Percentiles rank a stretch among this genome's conserved stretches.
Evolutionary conservation across 2,329 filamentous ascomycete genomes (phyloP).

Genomic region (Pseudogymnoascus sp.): DNA sequence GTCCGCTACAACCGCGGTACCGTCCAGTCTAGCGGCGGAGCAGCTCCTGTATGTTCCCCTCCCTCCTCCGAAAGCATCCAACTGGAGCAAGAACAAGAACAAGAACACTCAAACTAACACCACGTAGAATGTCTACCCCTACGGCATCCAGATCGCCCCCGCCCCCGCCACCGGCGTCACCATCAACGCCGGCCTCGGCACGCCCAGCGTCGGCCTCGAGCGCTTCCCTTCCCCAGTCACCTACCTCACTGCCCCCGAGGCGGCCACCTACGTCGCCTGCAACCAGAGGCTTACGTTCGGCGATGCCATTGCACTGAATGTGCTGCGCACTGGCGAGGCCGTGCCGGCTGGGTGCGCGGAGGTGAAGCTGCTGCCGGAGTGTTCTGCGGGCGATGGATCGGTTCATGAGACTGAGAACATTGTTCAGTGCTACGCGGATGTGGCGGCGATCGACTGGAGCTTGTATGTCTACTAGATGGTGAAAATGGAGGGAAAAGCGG

Average conservation of each 20-base stretch:
- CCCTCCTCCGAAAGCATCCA: neutral
- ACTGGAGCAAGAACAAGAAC: neutral
- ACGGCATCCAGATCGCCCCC: constrained; percentile 28
- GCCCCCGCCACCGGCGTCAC: constrained; percentile 24
- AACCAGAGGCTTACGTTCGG: constrained; percentile 35
- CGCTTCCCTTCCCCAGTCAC: constrained; percentile 30
- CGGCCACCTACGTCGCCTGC: constrained; percentile 36
- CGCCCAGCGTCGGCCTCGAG: constrained; percentile 29
- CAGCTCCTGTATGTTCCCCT: constrained; percentile 23
- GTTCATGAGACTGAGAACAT: constrained; percentile 34
- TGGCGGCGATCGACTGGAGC: constrained; percentile 32
- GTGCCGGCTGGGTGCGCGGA: constrained; percentile 35
- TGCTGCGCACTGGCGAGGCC: constrained; percentile 31
- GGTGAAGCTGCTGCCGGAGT: constrained; percentile 38
- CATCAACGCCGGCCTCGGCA: constrained; percentile 33
- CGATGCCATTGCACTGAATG: constrained; percentile 27
- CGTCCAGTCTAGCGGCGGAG: constrained; percentile 35
- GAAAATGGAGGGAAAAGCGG: neutral
- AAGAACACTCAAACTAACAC: neutral
- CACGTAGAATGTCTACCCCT: constrained; percentile 24
- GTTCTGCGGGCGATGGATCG: constrained; percentile 30
- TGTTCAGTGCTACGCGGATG: constrained; percentile 35
- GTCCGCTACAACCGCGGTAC: constrained; percentile 26
- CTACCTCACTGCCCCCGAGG: constrained; percentile 20
- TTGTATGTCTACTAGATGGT: constrained; percentile 33